Evolutionary conservation across 768 basidiomycete genomes (phyloP), one percentile per base, ranked within the genome.

Genomic region (Phlebiopsis flavidoalba): DNA sequence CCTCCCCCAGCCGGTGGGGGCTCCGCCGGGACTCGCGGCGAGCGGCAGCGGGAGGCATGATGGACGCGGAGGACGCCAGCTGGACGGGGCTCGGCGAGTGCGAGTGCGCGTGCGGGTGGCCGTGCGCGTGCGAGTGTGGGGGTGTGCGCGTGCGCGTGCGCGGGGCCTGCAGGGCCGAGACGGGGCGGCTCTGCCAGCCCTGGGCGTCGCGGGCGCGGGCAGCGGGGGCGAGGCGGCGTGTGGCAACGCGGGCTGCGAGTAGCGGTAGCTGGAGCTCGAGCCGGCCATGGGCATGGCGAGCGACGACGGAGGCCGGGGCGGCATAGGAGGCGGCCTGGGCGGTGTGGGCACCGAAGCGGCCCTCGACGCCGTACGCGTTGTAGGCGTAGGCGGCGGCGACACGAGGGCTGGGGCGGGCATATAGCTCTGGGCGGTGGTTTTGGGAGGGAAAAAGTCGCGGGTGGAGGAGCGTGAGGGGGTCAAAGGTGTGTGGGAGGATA

Each of bases 1-100:
- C 66, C 55, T 83, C 79, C 43, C 74, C 77, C 26, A n/a, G n/a
- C n/a, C n/a, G n/a, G 61, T 78, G 79, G 15, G 80, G 71, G 65
- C 54, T 58, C 45, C 46, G 35, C 31, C 63, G 59, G 53, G 60
- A 61, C 15, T 64, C 63, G 17, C 63, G 60, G 57, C 63, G 68
- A 33, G 65, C 40, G 31, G 68, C 68, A 63, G 53, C 36, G 47
- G 63, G 63, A 53, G 64, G 35, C 24, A 59, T 55, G 57, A 53
- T 43, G 53, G 31, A 53, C 19, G 58, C 37, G 19, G 61, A 8
- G 7, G 64, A 46, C 31, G 57, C 48, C 15, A 52, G 43, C 26
- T 53, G 52, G 31, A 33, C 4, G 50, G 61, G 40, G 46, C 40
- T 22, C 61, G 57, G 53, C 31, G 37, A 19, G 54, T 37, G 46